Base-by-base conservation (phyloP, 495 filamentous ascomycete species). In the Penicillium pancosmium region DNA sequence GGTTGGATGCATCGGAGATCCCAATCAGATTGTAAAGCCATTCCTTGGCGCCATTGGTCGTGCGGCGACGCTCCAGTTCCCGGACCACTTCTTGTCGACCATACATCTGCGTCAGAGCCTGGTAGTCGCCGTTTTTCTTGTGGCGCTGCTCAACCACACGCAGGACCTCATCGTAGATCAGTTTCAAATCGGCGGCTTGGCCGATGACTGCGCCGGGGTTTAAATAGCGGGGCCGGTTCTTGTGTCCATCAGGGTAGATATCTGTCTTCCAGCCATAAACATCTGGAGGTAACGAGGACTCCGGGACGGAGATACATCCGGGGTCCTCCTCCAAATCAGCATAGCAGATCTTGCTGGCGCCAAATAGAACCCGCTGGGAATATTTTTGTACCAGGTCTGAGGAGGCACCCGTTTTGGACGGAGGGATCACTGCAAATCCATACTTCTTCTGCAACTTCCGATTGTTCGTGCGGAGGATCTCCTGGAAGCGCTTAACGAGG, bases 81-180 rank as follows among this genome's bases (percentile, higher is more conserved):
- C 84, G 74, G 36, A 81, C 69, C 35, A 82, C 80, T 68, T 87
- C 84, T 61, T 88, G 84, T 41, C 80, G 74, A 43, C 82, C 84
- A 54, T 80, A 86, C 52, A 88, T 82, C 54, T 81, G 75, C 10
- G 81, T 81, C 56, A 86, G 75, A 10, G 82, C 74, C 50, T 77
- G 63, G 67, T 84, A 76, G 60, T 84, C 80, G 25, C 70, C 74
- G 7, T 71, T 56, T 18, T 62, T 65, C 43, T 72, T 74, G 27
- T 68, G 65, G 49, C 65, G 68, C 47, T 75, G 58, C 35, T 79
- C 73, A 8, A 82, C 68, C 48, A 78, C 72, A 6, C 70, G 66
- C 55, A 83, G 52, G 6, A 78, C 69, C 55, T 73, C 78, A 51
- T 74, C 69, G 38, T 82, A 84, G 38, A 86, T 76, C n/a, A 78